phyloP scores from a whole-genome alignment of 2,329 filamentous ascomycete genomes.

The Daldinia eschscholtzii region DNA sequence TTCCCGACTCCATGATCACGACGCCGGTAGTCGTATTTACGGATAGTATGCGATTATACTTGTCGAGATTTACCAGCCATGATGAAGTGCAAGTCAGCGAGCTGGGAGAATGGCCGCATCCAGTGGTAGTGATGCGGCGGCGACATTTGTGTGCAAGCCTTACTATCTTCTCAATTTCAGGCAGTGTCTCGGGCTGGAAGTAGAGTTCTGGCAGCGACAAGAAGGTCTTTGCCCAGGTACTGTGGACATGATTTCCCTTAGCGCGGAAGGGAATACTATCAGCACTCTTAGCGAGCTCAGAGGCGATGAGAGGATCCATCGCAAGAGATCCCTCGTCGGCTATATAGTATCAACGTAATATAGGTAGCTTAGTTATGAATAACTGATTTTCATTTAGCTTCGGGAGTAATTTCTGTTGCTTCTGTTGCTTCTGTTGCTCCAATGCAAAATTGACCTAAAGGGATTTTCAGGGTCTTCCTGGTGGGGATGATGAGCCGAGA shows the following conservation, averaged over 20 bases:
- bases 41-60: conserved; percentile 78
- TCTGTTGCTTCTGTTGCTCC: neutral
- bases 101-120: conserved; percentile 91
- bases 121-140: conserved; percentile 85
- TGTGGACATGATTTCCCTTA: conserved; percentile 78
- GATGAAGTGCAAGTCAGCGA: conserved; percentile 92
- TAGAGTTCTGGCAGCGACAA: conserved; percentile 91
- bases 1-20: conserved; percentile 88
- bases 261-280: conserved; percentile 79
- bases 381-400: neutral
- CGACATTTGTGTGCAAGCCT: conserved; percentile 84
- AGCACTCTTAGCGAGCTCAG: conserved; percentile 46
- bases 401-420: neutral
- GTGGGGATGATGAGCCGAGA: conserved; percentile 23
- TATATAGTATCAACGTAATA: conserved; percentile 4
- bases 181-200: conserved; percentile 82
- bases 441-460: conserved; percentile 15
- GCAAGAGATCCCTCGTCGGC: conserved; percentile 3
- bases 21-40: conserved; percentile 75
- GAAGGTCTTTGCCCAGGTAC: conserved; percentile 96
- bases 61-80: conserved; percentile 95
- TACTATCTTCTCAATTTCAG: conserved; percentile 86
- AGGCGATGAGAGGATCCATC: conserved; percentile 49
- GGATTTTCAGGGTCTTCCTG: conserved; percentile 35
- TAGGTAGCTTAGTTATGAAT: neutral